Percentiles rank a stretch among this genome's conserved stretches.
Evolutionary conservation across 352 stramenopile species (phyloP).

Genomic region (Globisporangium paddicum): DNA sequence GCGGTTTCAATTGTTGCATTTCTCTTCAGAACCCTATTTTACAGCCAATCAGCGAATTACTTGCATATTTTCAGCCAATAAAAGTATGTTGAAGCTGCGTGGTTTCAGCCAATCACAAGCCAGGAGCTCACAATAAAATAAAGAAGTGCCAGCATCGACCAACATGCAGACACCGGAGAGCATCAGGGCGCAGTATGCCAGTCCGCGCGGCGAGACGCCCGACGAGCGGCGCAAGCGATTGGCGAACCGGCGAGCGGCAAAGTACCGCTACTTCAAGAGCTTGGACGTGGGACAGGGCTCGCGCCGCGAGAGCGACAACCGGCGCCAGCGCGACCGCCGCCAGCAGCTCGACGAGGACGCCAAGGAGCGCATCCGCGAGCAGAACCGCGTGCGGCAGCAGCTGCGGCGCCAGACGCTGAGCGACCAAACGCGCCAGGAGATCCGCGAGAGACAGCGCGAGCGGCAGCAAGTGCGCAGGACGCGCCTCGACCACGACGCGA

Average conservation of each 20-base stretch:
- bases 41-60: neutral
- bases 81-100: neutral
- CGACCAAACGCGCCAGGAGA: slow-evolving; percentile 25
- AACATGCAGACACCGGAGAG: slow-evolving; percentile 45
- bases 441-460: slow-evolving; percentile 37
- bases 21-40: neutral
- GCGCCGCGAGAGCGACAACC: slow-evolving; percentile 41
- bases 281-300: slow-evolving; percentile 12
- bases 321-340: slow-evolving; percentile 41
- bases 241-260: slow-evolving; percentile 55
- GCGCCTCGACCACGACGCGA: slow-evolving; percentile 33
- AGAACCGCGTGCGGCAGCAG: slow-evolving; percentile 62
- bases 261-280: slow-evolving; percentile 53
- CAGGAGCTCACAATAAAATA: neutral
- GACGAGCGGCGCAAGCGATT: slow-evolving; percentile 46
- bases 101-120: neutral
- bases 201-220: slow-evolving; percentile 33
- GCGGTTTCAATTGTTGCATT: neutral
- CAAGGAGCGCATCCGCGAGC: slow-evolving; percentile 34
- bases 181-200: slow-evolving; percentile 46
- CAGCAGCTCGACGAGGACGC: slow-evolving; percentile 34
- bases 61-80: neutral
- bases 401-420: slow-evolving; percentile 41
- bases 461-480: slow-evolving; percentile 39
- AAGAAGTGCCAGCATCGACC: neutral